Evolutionary conservation across 2,329 filamentous ascomycete genomes (phyloP), one percentile per base, ranked within the genome.

Genomic region (Trichoderma sp.): DNA sequence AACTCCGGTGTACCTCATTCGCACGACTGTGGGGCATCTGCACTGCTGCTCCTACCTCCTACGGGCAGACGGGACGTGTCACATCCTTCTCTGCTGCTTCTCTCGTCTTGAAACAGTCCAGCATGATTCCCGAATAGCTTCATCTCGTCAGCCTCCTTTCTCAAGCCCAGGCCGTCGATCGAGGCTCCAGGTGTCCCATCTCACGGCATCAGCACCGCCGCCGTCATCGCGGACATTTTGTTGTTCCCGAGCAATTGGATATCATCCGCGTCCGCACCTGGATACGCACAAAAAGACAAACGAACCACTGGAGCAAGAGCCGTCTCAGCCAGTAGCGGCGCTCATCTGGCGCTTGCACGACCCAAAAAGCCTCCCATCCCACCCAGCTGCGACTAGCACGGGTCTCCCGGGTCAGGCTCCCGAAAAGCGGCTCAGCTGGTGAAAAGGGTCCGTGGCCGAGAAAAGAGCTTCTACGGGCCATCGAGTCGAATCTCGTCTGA

Each of bases 391-490:
- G 12, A 7, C 26, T 30, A 21, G 50, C 41, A 58, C 51, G 43
- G 61, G 52, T 64, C 52, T 59, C 17, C 61, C 61, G 61, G 61
- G 47, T 19, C 58, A 64, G 52, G 43, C 61, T 64, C 61, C 61
- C 61, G 61, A 64, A 55, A 55, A 58, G 61, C 61, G 61, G 44
- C 52, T 64, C 61, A 64, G 61, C 52, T 64, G 61, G 52, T 24
- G 21, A n/a, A 56, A 62, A 45, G 41, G 50, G 61, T 26, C 43
- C 44, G 41, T 34, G 48, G 58, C 43, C 34, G 34, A 19, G 7
- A 54, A 52, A 17, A n/a, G 30, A 39, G 48, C 47, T 34, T 50
- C 44, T 28, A 52, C 50, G 50, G 19, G 21, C 21, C 21, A 24
- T 39, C 43, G 39, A 62, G 39, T 30, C 43, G 30, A 44, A 63